Conservation (phyloP, 371 early-diverging fungal genomes). For the Mortierella sp. region DNA sequence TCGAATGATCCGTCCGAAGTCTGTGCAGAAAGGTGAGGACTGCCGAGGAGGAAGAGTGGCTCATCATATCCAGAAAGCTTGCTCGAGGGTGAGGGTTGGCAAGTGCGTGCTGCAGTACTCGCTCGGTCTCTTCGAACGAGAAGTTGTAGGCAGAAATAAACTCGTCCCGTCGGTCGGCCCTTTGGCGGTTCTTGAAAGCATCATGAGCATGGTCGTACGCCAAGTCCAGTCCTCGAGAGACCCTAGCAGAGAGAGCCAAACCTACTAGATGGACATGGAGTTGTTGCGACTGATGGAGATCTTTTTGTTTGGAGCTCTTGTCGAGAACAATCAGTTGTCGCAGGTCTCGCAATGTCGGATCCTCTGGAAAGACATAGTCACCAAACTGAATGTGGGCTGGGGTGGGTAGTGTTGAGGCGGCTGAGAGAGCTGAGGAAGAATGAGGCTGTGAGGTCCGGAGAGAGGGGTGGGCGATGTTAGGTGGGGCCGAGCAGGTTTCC, state of each 20-base stretch:
- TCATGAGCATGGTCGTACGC: slow-evolving; percentile 53
- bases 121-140: slow-evolving; percentile 46
- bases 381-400: slow-evolving; percentile 37
- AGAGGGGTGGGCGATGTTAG: not conserved
- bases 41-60: slow-evolving; percentile 29
- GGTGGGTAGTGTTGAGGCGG: not conserved
- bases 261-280: slow-evolving; percentile 50
- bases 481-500: not conserved
- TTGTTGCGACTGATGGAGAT: slow-evolving; percentile 45
- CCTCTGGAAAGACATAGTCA: slow-evolving; percentile 44
- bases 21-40: slow-evolving; percentile 40
- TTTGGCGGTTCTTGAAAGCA: slow-evolving; percentile 49
- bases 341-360: slow-evolving; percentile 39
- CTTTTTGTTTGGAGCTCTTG: slow-evolving; percentile 53
- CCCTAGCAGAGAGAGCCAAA: slow-evolving; percentile 33
- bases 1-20: slow-evolving; percentile 39
- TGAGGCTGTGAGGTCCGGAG: not conserved
- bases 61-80: slow-evolving; percentile 53
- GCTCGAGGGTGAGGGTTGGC: slow-evolving; percentile 50
- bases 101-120: slow-evolving; percentile 29
- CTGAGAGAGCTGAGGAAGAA: not conserved
- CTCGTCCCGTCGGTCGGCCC: slow-evolving; percentile 45
- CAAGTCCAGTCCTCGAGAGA: slow-evolving; percentile 42
- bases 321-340: slow-evolving; percentile 38
- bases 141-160: slow-evolving; percentile 43